phyloP scores from a whole-genome alignment of 108 stramenopile species.

The Mayamaea pseudoterrestris region DNA sequence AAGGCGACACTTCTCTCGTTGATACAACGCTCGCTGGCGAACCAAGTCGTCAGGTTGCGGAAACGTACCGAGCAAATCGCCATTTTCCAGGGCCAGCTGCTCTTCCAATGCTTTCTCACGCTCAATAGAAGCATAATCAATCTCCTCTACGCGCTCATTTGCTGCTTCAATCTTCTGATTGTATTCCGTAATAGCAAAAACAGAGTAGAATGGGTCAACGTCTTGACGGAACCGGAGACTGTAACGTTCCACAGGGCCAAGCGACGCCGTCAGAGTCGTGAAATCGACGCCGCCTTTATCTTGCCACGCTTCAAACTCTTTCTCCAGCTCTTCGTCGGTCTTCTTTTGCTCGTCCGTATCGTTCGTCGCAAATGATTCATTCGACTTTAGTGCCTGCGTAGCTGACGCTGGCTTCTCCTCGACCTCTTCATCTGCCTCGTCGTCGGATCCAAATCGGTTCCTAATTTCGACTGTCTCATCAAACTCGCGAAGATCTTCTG shows the following conservation, averaged over 20 bases:
- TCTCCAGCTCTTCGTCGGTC: conserved; percentile 54
- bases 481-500: conserved; percentile 73
- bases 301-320: conserved; percentile 91
- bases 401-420: conserved; percentile 9
- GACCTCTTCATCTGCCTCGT: conserved; percentile 20
- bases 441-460: conserved; percentile 36
- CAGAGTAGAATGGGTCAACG: conserved; percentile 71
- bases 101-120: conserved; percentile 55
- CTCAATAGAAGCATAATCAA: conserved; percentile 67
- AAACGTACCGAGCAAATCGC: conserved; percentile 66
- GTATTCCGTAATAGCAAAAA: conserved; percentile 46
- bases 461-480: conserved; percentile 62
- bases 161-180: conserved; percentile 26
- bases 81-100: conserved; percentile 51
- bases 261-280: conserved; percentile 53
- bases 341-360: conserved; percentile 9
- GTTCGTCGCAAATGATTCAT: background rate
- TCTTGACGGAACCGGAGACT: conserved; percentile 52
- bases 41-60: conserved; percentile 54
- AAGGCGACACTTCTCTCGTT: conserved; percentile 57
- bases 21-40: conserved; percentile 65
- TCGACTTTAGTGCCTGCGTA: conserved; percentile 8
- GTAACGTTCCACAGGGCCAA: conserved; percentile 66
- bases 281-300: conserved; percentile 72
- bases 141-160: conserved; percentile 31